These are phyloP conservation scores for Monilinia vaccinii-corymbosi DNA, from an alignment of 2,329 filamentous ascomycete genomes.

Conservation along the genomic window DNA sequence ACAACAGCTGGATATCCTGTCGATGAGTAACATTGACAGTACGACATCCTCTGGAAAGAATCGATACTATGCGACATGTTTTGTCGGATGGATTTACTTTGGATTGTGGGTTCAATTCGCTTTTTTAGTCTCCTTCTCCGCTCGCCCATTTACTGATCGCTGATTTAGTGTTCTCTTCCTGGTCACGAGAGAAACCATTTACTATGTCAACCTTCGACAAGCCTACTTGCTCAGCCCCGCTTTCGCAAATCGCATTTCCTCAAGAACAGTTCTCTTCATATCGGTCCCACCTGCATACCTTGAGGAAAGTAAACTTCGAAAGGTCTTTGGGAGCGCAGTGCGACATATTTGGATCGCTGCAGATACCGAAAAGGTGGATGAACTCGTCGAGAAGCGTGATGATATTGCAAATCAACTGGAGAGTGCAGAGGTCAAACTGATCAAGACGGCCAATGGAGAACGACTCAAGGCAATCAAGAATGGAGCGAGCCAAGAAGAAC, in stretches of 20 bases:
- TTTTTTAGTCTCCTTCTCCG: too few relatives aligned
- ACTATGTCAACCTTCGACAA: slow-evolving; percentile 86
- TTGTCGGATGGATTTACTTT: slow-evolving; percentile 69
- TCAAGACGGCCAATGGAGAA: slow-evolving; percentile 66
- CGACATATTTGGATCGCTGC: slow-evolving; percentile 77
- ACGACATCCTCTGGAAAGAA: slow-evolving; percentile 43
- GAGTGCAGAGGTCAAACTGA: slow-evolving; percentile 75
- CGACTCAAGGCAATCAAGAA: slow-evolving; percentile 62
- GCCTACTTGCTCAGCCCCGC: slow-evolving; percentile 81
- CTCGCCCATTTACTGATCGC: neutral
- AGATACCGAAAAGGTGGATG: slow-evolving; percentile 67
- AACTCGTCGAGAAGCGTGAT: slow-evolving; percentile 74
- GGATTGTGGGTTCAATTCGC: slow-evolving; percentile 42
- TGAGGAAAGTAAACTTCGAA: slow-evolving; percentile 64
- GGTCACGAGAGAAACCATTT: slow-evolving; percentile 80
- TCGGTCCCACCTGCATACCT: slow-evolving; percentile 74
- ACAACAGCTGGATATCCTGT: slow-evolving; percentile 64
- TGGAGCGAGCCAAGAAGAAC: slow-evolving; percentile 35
- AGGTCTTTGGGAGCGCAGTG: slow-evolving; percentile 74
- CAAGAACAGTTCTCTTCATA: slow-evolving; percentile 81
- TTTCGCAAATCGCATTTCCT: slow-evolving; percentile 78
- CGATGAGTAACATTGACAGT: slow-evolving; percentile 65
- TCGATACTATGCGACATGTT: slow-evolving; percentile 69
- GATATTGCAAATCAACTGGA: slow-evolving; percentile 75
- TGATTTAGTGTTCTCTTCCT: slow-evolving; percentile 61